phyloP scores from a whole-genome alignment of 371 early-diverging fungal species.

The Choanephora cucurbitarum region DNA sequence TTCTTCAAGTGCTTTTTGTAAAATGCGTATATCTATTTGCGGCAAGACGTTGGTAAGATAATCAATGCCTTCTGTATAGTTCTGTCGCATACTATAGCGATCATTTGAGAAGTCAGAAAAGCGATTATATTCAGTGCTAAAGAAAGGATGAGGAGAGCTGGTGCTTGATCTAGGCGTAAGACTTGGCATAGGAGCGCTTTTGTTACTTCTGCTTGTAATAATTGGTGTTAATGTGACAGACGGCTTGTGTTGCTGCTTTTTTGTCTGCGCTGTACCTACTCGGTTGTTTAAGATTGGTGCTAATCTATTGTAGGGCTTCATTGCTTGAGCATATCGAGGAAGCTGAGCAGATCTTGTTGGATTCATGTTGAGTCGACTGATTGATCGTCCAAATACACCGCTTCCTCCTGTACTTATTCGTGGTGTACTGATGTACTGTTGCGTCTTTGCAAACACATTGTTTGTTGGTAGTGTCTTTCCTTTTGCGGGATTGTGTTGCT shows the following conservation, averaged over 20 bases:
- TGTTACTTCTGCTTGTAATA: constrained; percentile 1
- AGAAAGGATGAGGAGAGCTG: constrained; percentile 21
- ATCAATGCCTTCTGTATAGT: constrained; percentile 5
- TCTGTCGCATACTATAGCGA: neutral
- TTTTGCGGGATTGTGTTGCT: neutral
- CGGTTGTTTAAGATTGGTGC: neutral
- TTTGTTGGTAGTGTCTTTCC: neutral
- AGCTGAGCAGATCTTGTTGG: constrained; percentile 19
- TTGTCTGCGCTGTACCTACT: neutral
- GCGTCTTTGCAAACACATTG: neutral
- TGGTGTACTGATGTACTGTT: neutral
- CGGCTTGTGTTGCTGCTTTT: neutral
- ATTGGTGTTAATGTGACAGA: constrained; percentile 12
- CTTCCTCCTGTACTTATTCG: constrained; percentile 6
- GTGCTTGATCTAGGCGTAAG: constrained; percentile 15
- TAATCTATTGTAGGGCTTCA: neutral
- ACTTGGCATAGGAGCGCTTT: too few species aligned
- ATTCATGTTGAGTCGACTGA: constrained; percentile 15
- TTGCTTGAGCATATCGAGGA: constrained; percentile 18
- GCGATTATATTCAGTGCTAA: neutral
- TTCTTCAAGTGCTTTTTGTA: constrained; percentile 22
- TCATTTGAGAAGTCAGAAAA: neutral
- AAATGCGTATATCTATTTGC: constrained; percentile 17
- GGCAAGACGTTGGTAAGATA: constrained; percentile 25
- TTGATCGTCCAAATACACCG: constrained; percentile 21